Evolutionary conservation across 2,329 filamentous ascomycete species (phyloP), one percentile per base, ranked within the genome.

Genomic region (Clathrospora elynae): DNA sequence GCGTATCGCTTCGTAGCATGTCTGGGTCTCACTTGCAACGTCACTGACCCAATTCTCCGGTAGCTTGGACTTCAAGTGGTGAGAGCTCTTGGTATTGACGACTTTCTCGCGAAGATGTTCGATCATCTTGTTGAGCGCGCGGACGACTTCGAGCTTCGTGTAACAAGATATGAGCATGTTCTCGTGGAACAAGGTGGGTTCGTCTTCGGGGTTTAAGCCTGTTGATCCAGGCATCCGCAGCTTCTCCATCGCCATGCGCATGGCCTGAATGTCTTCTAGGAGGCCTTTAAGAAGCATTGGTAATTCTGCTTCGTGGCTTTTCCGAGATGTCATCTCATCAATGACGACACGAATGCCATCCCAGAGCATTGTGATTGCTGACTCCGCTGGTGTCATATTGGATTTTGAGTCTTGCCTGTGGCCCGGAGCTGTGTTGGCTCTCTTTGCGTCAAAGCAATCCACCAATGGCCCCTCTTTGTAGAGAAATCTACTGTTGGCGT

Each of bases 101-200:
- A 58, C 39, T n/a, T 46, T 47, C 12, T 59, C 53, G 26, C 35
- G 35, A 3, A 60, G n/a, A 10, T 51, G 40, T 11, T 53, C 56
- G 17, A 37, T 30, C 6, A 55, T 35, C 13, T 52, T 56, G 17
- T 41, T 34, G 12, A 53, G 29, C 8, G 50, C 44, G 26, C 51
- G 54, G 3, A 60, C 35, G 5, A 55, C 25, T 42, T 66, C 63
- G 19, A 67, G 53, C 10, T 53, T 42, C 4, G 53, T 52, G 44
- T 61, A 66, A 34, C 47, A 50, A 11, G 47, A 46, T 5, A 55
- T 51, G 24, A 67, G 55, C 42, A 53, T 50, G 31, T 52, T 49
- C 32, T 64, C 61, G 37, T 56, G 46, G 47, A 61, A 46, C 49
- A 62, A 48, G 2, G 49, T 40, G 2, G 43, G 36, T 10, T 57